Evolutionary conservation across 257 asterid species (phyloP), one percentile per base, ranked within the genome.

Genomic region (Salvia miltiorrhiza): DNA sequence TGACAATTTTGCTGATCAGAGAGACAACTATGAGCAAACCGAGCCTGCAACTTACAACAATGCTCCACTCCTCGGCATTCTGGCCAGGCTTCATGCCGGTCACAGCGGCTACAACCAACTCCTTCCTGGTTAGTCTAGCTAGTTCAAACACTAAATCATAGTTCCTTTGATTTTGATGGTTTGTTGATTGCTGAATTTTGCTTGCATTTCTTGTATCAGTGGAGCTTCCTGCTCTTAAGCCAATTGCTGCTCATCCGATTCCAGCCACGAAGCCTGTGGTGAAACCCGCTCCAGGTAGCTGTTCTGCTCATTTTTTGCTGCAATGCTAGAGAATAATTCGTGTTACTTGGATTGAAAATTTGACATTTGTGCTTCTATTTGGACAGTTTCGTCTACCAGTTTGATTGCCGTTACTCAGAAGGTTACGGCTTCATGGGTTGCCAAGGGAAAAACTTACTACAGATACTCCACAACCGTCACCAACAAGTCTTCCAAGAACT

Each of bases 31-130:
- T 7, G 97, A 94, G 77, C 99, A 94, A 79, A 94, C 97, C 2
- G 99, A 94, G 78, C 99, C 99, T 2, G 99, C 99, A 59, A 94
- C 99, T 43, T 94, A 94, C 76, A 94, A 94, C 82, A 94, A 89
- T 76, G 99, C 97, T 53, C 97, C 97, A 1, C 70, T 93, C 53
- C 21, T 94, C 0, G 99, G 99, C 3, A 72, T 91, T n/a, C 64
- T 94, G 73, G 97, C 99, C 9, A 85, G 99, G 62, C 76, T 94
- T 40, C 90, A 87, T 10, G 89, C 83, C 8, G 99, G 97, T 32
- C 89, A 76, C 65, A 70, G 83, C 1, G 90, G 92, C 17, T 83
- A 86, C 77, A 90, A 82, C 77, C 99, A 90, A 83, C 99, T 94
- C 74, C 95, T 87, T 48, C 96, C 96, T 28, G 97, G 97, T 93